Evolutionary conservation across 2,329 filamentous ascomycete genomes (phyloP).

Genomic region (Penicillium aurantiogriseum): DNA sequence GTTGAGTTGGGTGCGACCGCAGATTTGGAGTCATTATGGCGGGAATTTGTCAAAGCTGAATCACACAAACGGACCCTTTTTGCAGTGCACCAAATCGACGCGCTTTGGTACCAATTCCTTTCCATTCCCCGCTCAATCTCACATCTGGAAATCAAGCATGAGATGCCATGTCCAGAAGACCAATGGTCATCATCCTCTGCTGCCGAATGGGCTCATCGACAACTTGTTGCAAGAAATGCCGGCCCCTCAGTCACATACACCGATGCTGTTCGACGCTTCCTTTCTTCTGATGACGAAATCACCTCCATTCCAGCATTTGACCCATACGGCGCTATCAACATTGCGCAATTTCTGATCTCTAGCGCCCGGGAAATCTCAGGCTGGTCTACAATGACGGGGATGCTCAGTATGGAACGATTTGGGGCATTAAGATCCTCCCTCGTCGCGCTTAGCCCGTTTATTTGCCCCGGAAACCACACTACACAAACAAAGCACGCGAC

Average conservation of each 20-base stretch:
- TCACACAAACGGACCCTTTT: slow-evolving; percentile 46
- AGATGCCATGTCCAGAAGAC: slow-evolving; percentile 42
- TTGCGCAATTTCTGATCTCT: slow-evolving; percentile 44
- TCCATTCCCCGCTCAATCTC: slow-evolving; percentile 29
- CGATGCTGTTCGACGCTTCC: slow-evolving; percentile 40
- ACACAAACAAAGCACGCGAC: slow-evolving; percentile 1
- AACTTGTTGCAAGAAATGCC: slow-evolving; percentile 22
- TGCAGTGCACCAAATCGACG: slow-evolving; percentile 46
- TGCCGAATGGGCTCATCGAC: slow-evolving; percentile 30
- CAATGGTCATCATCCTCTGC: slow-evolving; percentile 42
- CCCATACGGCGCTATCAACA: slow-evolving; percentile 45
- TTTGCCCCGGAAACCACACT: slow-evolving; percentile 14
- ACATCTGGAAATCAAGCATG: slow-evolving; percentile 47
- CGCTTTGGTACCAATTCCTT: slow-evolving; percentile 47
- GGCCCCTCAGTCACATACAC: slow-evolving; percentile 34
- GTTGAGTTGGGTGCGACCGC: slow-evolving; percentile 19
- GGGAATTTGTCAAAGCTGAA: slow-evolving; percentile 38
- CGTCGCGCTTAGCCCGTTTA: slow-evolving; percentile 33
- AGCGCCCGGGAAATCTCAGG: slow-evolving; percentile 45
- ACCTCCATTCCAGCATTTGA: slow-evolving; percentile 37
- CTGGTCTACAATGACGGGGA: slow-evolving; percentile 46
- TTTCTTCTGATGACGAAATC: slow-evolving; percentile 33
- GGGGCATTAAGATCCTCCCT: slow-evolving; percentile 39
- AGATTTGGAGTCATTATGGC: slow-evolving; percentile 43
- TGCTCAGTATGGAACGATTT: slow-evolving; percentile 43